These are phyloP conservation scores for Ceratocystis diversiconidia DNA, from an alignment of 2,329 filamentous ascomycete species.

Conservation along the genomic window DNA sequence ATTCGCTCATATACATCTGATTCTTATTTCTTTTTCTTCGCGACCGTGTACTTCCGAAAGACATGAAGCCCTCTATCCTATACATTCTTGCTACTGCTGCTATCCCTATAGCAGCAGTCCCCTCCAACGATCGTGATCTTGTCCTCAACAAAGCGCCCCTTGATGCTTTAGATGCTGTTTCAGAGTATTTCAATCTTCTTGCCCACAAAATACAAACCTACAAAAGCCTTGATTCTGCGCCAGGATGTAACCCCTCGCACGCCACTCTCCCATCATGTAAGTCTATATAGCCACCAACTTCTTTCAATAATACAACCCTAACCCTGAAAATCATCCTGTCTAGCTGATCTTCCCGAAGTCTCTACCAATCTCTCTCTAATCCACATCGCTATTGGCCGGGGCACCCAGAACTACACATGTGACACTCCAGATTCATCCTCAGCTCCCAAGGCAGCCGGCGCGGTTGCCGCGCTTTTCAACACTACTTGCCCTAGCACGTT, in stretches of 20 bases:
- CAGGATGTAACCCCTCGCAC: constrained; percentile 40
- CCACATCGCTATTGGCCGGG: constrained; percentile 75
- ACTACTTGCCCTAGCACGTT: constrained; percentile 62
- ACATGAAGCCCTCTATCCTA: constrained; percentile 27
- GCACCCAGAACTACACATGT: constrained; percentile 92
- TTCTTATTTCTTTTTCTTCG: background rate
- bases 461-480: constrained; percentile 76
- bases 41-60: background rate
- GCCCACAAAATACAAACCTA: constrained; percentile 39
- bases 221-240: constrained; percentile 29
- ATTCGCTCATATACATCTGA: background rate
- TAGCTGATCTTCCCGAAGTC: constrained; percentile 43
- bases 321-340: background rate
- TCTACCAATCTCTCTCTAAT: constrained; percentile 47
- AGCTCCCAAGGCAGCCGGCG: constrained; percentile 52
- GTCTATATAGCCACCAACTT: constrained; percentile 19
- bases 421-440: constrained; percentile 43
- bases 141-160: constrained; percentile 27
- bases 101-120: constrained; percentile 32
- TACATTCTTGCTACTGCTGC: constrained; percentile 23
- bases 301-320: background rate
- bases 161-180: constrained; percentile 34
- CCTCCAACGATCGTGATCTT: constrained; percentile 34
- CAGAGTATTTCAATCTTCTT: constrained; percentile 47
- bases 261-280: constrained; percentile 38